Conservation (phyloP, 148 eudicot genomes). For the Agrostemma githago region DNA sequence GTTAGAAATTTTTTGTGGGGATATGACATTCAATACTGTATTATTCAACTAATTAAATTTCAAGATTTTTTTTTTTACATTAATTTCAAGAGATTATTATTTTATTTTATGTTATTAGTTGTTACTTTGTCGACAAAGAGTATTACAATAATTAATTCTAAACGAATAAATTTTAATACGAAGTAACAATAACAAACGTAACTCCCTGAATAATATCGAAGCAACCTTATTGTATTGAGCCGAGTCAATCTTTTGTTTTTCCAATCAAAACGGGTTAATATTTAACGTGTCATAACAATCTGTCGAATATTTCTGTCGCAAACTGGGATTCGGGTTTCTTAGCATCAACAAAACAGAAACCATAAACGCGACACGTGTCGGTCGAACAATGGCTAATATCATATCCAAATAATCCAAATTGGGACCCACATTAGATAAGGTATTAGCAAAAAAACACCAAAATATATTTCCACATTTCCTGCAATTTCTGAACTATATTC, state of each 20-base stretch:
- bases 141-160: too few species aligned
- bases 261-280: too few species aligned
- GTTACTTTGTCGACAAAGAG: too few species aligned
- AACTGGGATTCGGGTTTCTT: too few species aligned
- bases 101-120: too few species aligned
- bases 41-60: conserved; percentile 1
- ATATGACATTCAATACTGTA: conserved; percentile 24
- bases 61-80: background rate
- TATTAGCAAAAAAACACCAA: conserved; percentile 6
- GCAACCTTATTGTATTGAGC: too few species aligned
- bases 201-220: background rate
- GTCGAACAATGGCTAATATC: conserved; percentile 17
- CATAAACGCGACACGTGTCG: conserved; percentile 21
- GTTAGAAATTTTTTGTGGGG: conserved; percentile 25
- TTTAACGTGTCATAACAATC: too few species aligned
- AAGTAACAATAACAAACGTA: background rate
- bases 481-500: background rate
- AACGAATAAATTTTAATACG: too few species aligned
- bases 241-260: too few species aligned
- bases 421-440: conserved; percentile 32
- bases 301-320: too few species aligned
- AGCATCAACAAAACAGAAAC: conserved; percentile 22
- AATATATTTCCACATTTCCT: conserved; percentile 24
- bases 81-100: background rate
- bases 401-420: conserved; percentile 41